Percentiles rank a stretch among this genome's conserved stretches.
Evolutionary conservation across 306 rosid genomes (phyloP).

Genomic region (cucumber (Cucumis sativus)): Cucumber_9930_V3 NC_026657.2:38871001-38871500

Average conservation of each 20-base stretch:
- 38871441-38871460: not conserved
- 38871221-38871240: constrained; percentile 93
- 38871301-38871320: not conserved
- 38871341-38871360: not conserved
- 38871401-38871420: not conserved
- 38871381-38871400: not conserved
- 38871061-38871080: not conserved
- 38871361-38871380: not conserved
- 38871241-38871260: constrained; percentile 23
- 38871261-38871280: not conserved
- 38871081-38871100: constrained; percentile 4
- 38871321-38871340: not conserved
- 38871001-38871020: not conserved
- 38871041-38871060: not conserved
- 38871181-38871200: constrained; percentile 65
- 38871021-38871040: not conserved
- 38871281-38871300: not conserved
- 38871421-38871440: not conserved
- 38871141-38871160: constrained; percentile 80
- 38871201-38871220: constrained; percentile 71
- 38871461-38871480: not conserved
- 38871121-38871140: constrained; percentile 85
- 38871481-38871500: not conserved
- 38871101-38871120: constrained; percentile 63
- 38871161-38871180: constrained; percentile 84